Conservation (phyloP, 306 rosid genomes). For the Hylodesmum podocarpum region DNA sequence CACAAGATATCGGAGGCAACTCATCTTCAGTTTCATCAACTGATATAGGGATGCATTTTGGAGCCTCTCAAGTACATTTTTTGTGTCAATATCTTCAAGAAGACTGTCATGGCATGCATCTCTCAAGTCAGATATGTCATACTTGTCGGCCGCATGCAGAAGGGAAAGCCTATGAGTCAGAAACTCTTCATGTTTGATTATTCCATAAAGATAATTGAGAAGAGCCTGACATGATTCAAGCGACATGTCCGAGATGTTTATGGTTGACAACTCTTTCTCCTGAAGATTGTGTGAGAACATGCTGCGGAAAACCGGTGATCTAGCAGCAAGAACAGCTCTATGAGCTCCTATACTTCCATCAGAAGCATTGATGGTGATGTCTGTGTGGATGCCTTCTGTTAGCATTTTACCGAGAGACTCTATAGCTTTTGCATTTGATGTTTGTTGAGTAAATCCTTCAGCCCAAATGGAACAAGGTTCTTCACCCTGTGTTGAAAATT, state of each 20-base stretch:
- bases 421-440: constrained; percentile 69
- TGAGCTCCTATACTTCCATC: constrained; percentile 91
- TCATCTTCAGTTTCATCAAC: constrained; percentile 64
- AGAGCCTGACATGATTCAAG: constrained; percentile 78
- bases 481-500: constrained; percentile 54
- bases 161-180: constrained; percentile 71
- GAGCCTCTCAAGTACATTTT: constrained; percentile 92
- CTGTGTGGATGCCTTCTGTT: constrained; percentile 85
- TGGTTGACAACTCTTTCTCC: constrained; percentile 79
- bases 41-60: constrained; percentile 85
- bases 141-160: constrained; percentile 88
- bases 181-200: constrained; percentile 73
- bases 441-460: constrained; percentile 54
- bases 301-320: constrained; percentile 88
- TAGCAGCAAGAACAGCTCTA: constrained; percentile 86
- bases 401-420: constrained; percentile 74
- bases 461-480: constrained; percentile 87
- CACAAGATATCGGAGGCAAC: constrained; percentile 83
- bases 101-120: constrained; percentile 93
- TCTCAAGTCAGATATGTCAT: constrained; percentile 82
- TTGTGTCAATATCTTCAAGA: constrained; percentile 84
- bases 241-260: constrained; percentile 91
- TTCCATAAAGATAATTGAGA: constrained; percentile 80
- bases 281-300: constrained; percentile 91
- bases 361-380: constrained; percentile 71